These are phyloP conservation scores for Hanseniaspora hatyaiensis DNA, from an alignment of 805 yeast genomes.

Conservation along the genomic window DNA sequence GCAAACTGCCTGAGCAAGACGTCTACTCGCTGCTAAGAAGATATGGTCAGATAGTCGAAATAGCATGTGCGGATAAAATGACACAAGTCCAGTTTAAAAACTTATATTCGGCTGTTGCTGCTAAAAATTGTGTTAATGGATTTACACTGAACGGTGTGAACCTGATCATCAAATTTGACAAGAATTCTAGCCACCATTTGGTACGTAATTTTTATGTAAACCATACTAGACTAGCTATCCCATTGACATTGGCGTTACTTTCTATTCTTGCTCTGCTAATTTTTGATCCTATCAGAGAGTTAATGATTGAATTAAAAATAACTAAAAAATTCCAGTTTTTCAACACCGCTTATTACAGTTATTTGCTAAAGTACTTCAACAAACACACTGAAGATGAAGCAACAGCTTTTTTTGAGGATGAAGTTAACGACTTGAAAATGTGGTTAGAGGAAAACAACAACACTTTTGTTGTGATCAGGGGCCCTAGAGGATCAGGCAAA, in stretches of 20 bases:
- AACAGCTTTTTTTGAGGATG: slow-evolving; percentile 54
- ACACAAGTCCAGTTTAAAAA: slow-evolving; percentile 44
- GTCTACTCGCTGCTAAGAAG: slow-evolving; percentile 71
- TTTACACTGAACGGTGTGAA: slow-evolving; percentile 49
- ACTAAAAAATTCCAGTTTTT: slow-evolving; percentile 44
- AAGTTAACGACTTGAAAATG: slow-evolving; percentile 54
- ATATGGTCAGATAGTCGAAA: slow-evolving; percentile 74
- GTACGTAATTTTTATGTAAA: slow-evolving; percentile 48
- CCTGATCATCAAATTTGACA: slow-evolving; percentile 64
- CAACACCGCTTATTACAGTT: slow-evolving; percentile 31
- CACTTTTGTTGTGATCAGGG: slow-evolving; percentile 79
- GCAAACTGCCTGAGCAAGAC: slow-evolving; percentile 68
- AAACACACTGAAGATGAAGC: slow-evolving; percentile 22
- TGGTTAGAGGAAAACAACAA: slow-evolving; percentile 84
- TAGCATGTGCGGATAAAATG: slow-evolving; percentile 42
- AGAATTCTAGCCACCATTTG: slow-evolving; percentile 41
- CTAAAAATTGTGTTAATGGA: slow-evolving; percentile 85
- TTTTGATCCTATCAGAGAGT: slow-evolving; percentile 87
- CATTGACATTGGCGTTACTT: slow-evolving; percentile 61
- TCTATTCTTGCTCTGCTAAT: slow-evolving; percentile 74
- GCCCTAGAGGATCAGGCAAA: slow-evolving; percentile 95
- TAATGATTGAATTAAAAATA: slow-evolving; percentile 62
- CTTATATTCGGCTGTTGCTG: slow-evolving; percentile 63
- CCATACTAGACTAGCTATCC: slow-evolving; percentile 77
- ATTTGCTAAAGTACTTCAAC: slow-evolving; percentile 32